These are phyloP conservation scores for grape (Vitis vinifera) DNA, from an alignment of 164 flowering plant species.

Conservation along the genomic window DNA sequence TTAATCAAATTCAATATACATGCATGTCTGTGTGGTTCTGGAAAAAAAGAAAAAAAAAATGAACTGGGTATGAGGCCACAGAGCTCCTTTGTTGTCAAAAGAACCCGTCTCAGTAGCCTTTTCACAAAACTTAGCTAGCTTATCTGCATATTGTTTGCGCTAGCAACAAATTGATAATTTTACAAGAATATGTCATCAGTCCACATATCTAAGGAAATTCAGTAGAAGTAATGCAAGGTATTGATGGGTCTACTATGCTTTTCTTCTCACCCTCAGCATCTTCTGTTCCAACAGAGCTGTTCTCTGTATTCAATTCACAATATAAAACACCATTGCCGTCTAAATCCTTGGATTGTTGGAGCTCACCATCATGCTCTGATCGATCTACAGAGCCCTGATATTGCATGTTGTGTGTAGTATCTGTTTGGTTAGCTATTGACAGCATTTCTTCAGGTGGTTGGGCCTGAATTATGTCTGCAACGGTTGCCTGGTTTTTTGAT, in stretches of 20 bases:
- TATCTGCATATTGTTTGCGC: neutral
- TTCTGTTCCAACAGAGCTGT: slow-evolving; percentile 5
- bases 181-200: neutral
- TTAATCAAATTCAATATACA: neutral
- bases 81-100: neutral
- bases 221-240: slow-evolving; percentile 6
- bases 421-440: slow-evolving; percentile 14
- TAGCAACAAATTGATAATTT: slow-evolving; percentile 7
- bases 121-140: neutral
- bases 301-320: slow-evolving; percentile 41
- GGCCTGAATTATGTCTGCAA: slow-evolving; percentile 40
- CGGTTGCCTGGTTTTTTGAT: slow-evolving; percentile 44
- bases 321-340: slow-evolving; percentile 41
- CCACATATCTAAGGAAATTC: neutral
- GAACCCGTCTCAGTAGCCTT: neutral
- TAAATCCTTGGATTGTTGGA: slow-evolving; percentile 17
- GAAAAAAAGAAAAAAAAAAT: neutral
- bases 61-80: neutral
- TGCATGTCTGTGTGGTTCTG: neutral
- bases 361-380: slow-evolving; percentile 10
- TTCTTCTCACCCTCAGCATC: slow-evolving; percentile 9
- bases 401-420: slow-evolving; percentile 4
- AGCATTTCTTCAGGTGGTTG: slow-evolving; percentile 14
- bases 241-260: slow-evolving; percentile 1
- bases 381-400: slow-evolving; percentile 11